Conservation (phyloP, 2,329 filamentous ascomycete species). For the Fusarium keratoplasticum region DNA sequence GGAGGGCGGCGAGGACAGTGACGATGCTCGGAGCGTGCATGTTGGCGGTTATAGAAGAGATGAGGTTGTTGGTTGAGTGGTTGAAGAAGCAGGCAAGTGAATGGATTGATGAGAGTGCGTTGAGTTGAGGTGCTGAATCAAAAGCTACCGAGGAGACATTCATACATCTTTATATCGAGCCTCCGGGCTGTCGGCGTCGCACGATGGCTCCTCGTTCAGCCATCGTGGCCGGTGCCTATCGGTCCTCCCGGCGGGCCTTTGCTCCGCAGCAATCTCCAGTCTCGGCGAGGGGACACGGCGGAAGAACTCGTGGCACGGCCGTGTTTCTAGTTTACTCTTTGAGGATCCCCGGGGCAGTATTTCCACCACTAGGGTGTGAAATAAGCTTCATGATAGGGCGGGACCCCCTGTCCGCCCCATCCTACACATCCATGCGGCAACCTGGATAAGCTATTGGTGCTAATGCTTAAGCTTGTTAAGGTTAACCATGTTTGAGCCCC, state of each 20-base stretch:
- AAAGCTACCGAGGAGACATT: not conserved
- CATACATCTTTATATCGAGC: not conserved
- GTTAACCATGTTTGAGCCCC: not conserved
- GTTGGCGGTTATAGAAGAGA: not conserved
- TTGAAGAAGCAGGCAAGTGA: not conserved
- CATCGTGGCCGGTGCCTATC: not conserved
- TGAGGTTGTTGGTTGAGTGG: not conserved
- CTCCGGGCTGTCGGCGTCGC: not conserved
- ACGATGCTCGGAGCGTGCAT: slow-evolving; percentile 34
- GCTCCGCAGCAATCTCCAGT: not conserved
- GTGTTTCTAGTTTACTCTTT: not conserved
- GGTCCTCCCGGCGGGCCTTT: not conserved
- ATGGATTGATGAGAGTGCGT: not conserved
- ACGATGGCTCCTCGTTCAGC: not conserved
- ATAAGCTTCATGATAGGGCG: not conserved
- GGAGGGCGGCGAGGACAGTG: slow-evolving; percentile 32
- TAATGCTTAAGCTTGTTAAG: not conserved
- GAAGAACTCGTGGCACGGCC: not conserved
- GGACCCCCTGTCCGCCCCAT: not conserved
- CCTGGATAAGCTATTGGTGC: not conserved
- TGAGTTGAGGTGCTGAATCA: not conserved
- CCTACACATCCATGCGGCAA: not conserved
- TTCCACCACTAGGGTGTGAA: not conserved
- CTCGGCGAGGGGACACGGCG: not conserved
- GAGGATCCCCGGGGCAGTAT: not conserved